A percentile compares a stretch with the other conserved stretches of the same genome.
phyloP scores from a whole-genome alignment of 2,329 filamentous ascomycete species.

The Trichoderma semiorbis region DNA sequence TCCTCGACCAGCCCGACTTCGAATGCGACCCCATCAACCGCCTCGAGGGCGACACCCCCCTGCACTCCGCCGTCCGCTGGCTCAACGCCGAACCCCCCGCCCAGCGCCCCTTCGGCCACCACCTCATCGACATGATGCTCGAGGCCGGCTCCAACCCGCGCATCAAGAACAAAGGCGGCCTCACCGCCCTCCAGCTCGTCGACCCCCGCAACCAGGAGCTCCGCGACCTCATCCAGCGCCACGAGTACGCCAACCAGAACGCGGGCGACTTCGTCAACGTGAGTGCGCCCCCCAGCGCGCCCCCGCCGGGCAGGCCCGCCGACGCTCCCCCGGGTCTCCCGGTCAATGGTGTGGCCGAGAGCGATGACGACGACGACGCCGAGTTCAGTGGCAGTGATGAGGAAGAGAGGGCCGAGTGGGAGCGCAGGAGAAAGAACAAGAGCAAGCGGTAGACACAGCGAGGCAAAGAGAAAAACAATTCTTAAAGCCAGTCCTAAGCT shows the following conservation, averaged over 20 bases:
- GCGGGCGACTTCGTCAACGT: conserved; percentile 54
- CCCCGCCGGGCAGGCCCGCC: conserved; percentile 22
- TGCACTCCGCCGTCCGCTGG: conserved; percentile 76
- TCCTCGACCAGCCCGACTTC: conserved; percentile 79
- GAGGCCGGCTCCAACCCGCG: conserved; percentile 67
- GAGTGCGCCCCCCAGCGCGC: conserved; percentile 24
- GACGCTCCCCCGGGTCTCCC: too few species aligned
- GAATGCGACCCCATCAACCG: conserved; percentile 78
- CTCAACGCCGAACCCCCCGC: conserved; percentile 64
- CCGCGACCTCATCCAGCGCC: conserved; percentile 61
- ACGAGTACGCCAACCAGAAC: conserved; percentile 63
- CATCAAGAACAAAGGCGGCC: conserved; percentile 65
- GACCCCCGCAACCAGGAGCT: conserved; percentile 66
- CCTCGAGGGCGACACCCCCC: conserved; percentile 70
- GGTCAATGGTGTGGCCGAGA: conserved; percentile 19
- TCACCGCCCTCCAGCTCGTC: conserved; percentile 68
- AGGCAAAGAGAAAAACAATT: not conserved
- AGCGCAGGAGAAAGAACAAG: conserved; percentile 46
- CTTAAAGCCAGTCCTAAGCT: not conserved
- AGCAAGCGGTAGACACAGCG: not conserved
- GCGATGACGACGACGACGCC: conserved; percentile 50
- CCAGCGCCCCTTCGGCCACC: conserved; percentile 62
- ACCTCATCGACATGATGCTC: conserved; percentile 74
- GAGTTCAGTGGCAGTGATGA: conserved; percentile 64
- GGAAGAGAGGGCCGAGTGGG: conserved; percentile 61